Percentiles rank a stretch among this genome's conserved stretches.
These are phyloP conservation scores for Musa beccarii DNA, from an alignment of 176 grass and related monocot species.

Conservation along the genomic window DNA sequence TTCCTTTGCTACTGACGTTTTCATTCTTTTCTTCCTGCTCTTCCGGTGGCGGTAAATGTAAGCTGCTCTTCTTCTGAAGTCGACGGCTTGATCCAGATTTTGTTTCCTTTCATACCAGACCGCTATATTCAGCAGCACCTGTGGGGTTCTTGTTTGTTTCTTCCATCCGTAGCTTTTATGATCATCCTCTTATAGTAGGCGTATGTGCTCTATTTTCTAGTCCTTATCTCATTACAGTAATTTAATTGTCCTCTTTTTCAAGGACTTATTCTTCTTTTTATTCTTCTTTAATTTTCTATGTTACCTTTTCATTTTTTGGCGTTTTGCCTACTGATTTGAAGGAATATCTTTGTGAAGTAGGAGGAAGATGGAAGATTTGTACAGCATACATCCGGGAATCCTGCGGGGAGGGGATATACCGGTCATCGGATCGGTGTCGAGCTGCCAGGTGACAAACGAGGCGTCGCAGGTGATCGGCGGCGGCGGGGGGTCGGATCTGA, in stretches of 20 bases:
- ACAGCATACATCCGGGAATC: conserved; percentile 84
- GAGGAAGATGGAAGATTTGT: conserved; percentile 73
- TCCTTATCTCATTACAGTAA: too few species aligned
- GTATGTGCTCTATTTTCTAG: too few species aligned
- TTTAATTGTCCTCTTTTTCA: too few species aligned
- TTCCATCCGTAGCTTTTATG: too few species aligned
- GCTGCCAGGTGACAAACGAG: conserved; percentile 8
- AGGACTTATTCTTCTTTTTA: too few species aligned
- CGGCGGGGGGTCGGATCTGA: conserved; percentile 48
- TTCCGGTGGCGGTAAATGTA: neutral
- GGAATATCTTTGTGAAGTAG: too few species aligned
- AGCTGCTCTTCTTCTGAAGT: neutral
- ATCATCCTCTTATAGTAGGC: too few species aligned
- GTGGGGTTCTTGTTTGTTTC: too few species aligned
- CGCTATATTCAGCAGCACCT: neutral
- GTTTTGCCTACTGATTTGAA: neutral
- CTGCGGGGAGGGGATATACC: conserved; percentile 25
- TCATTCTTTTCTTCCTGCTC: neutral
- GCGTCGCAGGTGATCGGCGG: neutral
- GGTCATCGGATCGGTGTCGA: conserved; percentile 9
- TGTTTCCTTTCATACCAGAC: neutral
- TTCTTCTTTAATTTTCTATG: too few species aligned
- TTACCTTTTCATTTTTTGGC: neutral
- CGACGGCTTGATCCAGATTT: neutral
- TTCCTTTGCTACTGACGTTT: neutral